Evolutionary conservation across 1,139 yeast genomes (phyloP), one percentile per base, ranked within the genome.

Genomic region (Lodderomyces pseudojiufengensis): DNA sequence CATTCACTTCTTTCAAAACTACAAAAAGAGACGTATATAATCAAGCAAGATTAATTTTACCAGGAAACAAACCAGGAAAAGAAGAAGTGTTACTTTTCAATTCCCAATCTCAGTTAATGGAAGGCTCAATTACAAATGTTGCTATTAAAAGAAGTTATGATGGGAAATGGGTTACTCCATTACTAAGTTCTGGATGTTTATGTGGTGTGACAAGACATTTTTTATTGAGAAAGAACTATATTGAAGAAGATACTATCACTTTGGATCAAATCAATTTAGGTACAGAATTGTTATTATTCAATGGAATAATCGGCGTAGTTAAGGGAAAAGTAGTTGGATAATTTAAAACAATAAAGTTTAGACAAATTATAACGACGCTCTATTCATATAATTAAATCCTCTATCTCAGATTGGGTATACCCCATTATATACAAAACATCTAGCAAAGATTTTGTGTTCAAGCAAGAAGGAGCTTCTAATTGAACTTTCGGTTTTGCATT

Each of bases 401-500:
- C 54, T 21, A 78, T 75, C 49, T 84, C 86, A 2, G 56, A 62
- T 41, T 83, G 86, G 27, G 65, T 63, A 57, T 77, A 83, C 3
- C 97, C 97, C 60, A 90, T 63, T 14, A 92, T 79, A 60, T 87
- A 90, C 51, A 87, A 68, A 5, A 84, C 73, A 55, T 88, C 95
- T 41, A 66, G 66, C 53, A 92, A 70, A 4, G 83, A 70, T 20
- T 72, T 66, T 0, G 90, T 71, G 57, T 92, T 92, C 49, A 94
- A 69, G 45, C 85, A 73, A 31, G 86, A 70, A 9, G 97, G 97
- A 0, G 98, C 98, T 48, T 65, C 62, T 40, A 60, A 51, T 56
- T 87, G 97, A 3, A 94, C 98, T 44, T 73, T 78, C 23, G 97
- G 97, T 57, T 94, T 94, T 12, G 98, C 98, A 55, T 88, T 84